phyloP scores from a whole-genome alignment of 192 early-diverging fungal genomes.

The Backusella liffmaniae region DNA sequence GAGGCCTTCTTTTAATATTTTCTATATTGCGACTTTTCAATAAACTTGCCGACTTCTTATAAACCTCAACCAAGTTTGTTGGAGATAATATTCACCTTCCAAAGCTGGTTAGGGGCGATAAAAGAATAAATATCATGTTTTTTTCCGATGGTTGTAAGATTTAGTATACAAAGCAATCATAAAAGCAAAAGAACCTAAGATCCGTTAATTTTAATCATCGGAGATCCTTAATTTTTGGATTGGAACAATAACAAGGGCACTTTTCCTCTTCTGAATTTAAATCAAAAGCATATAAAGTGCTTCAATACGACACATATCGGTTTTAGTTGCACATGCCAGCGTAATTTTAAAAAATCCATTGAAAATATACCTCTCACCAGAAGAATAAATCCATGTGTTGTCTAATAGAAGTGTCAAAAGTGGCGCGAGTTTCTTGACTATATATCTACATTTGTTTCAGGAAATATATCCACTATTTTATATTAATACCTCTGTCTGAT shows the following conservation, averaged over 20 bases:
- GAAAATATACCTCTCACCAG: not conserved
- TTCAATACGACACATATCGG: not conserved
- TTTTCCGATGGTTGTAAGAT: not conserved
- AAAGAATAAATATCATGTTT: not conserved
- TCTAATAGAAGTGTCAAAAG: not conserved
- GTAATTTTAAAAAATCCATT: constrained; percentile 14
- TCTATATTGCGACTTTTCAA: too few relatives aligned
- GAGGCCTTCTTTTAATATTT: too few relatives aligned
- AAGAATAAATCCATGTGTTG: not conserved
- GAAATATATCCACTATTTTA: constrained; percentile 16
- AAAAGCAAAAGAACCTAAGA: not conserved
- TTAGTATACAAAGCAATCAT: constrained; percentile 14
- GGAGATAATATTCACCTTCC: too few relatives aligned
- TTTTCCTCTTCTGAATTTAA: not conserved
- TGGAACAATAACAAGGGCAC: constrained; percentile 6
- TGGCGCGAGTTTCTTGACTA: not conserved
- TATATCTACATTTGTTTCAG: not conserved
- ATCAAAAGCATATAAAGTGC: not conserved
- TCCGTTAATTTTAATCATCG: not conserved
- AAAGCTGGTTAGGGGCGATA: not conserved
- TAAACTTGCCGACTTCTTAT: too few relatives aligned
- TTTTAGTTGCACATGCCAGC: not conserved
- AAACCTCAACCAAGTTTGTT: too few relatives aligned
- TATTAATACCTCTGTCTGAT: constrained; percentile 24
- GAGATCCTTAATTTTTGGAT: not conserved